A percentile compares a stretch with the other conserved stretches of the same genome.
Evolutionary conservation across 2,329 filamentous ascomycete genomes (phyloP).

Genomic region (Trichoderma harzianum): DNA sequence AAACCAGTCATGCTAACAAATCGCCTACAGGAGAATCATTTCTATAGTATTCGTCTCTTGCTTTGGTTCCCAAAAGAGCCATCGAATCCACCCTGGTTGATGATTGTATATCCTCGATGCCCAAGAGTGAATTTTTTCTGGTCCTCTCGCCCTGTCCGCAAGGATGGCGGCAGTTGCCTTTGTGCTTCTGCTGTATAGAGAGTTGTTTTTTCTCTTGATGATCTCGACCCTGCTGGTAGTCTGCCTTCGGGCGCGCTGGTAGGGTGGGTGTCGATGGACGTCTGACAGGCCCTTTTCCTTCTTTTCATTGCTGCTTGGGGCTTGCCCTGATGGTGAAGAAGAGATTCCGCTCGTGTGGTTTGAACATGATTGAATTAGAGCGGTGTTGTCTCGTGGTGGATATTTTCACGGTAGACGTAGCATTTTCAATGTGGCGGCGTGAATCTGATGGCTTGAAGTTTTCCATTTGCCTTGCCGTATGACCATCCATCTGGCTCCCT

Average conservation of each 20-base stretch:
- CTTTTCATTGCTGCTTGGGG: conserved; percentile 56
- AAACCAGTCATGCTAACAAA: conserved; percentile 23
- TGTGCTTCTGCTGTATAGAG: conserved; percentile 63
- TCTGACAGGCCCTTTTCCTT: conserved; percentile 71
- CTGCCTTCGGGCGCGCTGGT: conserved; percentile 72
- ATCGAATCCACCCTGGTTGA: conserved; percentile 95
- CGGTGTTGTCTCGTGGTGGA: background rate
- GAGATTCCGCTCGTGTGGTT: conserved; percentile 28
- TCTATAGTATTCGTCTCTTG: conserved; percentile 95
- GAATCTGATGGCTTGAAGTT: background rate
- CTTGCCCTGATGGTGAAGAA: conserved; percentile 51
- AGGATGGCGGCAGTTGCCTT: conserved; percentile 52
- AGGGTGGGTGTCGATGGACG: conserved; percentile 83
- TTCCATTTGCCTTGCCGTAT: too few species aligned
- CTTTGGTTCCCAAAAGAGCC: conserved; percentile 90
- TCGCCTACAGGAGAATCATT: conserved; percentile 73
- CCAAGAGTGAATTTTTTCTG: conserved; percentile 76
- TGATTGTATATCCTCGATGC: conserved; percentile 81
- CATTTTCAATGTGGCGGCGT: background rate
- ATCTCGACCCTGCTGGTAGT: conserved; percentile 76
- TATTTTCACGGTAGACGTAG: background rate
- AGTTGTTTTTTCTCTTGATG: conserved; percentile 68
- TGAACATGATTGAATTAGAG: accelerated
- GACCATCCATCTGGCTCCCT: background rate
- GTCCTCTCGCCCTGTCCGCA: conserved; percentile 59